Evolutionary conservation across 2,329 filamentous ascomycete genomes (phyloP).

Genomic region (Penicillium occitanis): DNA sequence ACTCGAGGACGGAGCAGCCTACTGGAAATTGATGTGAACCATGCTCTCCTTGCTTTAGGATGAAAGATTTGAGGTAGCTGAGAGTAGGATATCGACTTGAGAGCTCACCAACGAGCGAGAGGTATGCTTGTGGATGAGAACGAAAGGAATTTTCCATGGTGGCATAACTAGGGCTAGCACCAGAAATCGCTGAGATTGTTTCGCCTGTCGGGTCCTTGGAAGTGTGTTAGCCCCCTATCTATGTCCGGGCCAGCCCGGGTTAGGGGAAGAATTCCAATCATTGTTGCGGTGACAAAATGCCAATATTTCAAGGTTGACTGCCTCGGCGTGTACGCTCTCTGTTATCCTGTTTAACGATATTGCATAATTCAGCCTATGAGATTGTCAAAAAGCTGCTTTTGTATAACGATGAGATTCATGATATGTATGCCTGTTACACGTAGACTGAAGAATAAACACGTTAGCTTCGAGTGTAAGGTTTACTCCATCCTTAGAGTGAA

Average conservation of each 20-base stretch:
- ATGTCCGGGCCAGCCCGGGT: not conserved
- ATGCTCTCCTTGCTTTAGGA: not conserved
- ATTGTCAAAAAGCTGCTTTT: not conserved
- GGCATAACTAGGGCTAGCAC: not conserved
- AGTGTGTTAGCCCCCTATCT: not conserved
- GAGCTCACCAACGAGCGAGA: not conserved
- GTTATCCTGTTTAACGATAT: not conserved
- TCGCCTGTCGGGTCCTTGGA: not conserved
- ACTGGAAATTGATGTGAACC: not conserved
- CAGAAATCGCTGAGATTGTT: not conserved
- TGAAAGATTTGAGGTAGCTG: not conserved
- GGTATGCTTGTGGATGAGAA: not conserved
- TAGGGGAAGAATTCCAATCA: not conserved
- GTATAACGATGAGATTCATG: not conserved
- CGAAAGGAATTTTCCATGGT: not conserved
- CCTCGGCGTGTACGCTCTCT: not conserved
- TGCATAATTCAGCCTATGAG: not conserved
- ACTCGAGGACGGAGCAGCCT: slow-evolving; percentile 8
- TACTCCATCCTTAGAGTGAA: too few relatives aligned
- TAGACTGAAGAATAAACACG: not conserved
- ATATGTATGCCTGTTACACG: not conserved
- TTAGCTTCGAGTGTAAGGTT: not conserved
- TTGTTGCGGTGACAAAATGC: not conserved
- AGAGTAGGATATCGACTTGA: not conserved
- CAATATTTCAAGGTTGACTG: not conserved